phyloP scores from a whole-genome alignment of 306 rosid genomes.

The Lagenaria siceraria region DNA sequence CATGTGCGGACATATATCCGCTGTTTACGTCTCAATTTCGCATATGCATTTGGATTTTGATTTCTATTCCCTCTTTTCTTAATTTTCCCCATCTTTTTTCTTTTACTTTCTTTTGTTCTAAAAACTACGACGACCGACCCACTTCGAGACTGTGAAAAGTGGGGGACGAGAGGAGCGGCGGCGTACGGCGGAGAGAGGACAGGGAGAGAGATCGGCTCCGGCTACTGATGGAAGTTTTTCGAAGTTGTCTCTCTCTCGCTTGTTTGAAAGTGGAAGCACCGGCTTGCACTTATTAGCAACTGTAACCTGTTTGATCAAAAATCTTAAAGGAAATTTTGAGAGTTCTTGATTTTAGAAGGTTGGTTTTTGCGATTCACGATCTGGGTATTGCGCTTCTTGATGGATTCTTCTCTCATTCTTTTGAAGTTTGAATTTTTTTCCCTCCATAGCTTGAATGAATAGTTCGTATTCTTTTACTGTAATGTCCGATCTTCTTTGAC shows the following conservation, averaged over 20 bases:
- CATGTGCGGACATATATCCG: conserved; percentile 33
- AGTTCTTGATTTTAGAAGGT: conserved; percentile 1
- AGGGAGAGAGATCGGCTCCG: conserved; percentile 16
- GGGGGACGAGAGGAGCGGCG: background rate
- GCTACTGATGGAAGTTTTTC: conserved; percentile 17
- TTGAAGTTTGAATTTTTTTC: background rate
- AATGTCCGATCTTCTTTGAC: background rate
- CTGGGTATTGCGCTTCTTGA: conserved; percentile 18
- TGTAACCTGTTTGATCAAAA: conserved; percentile 11
- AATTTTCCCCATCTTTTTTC: background rate
- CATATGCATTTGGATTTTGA: conserved; percentile 1
- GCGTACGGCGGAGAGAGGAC: conserved; percentile 2
- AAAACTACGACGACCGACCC: background rate
- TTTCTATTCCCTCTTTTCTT: background rate
- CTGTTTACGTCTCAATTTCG: conserved; percentile 21
- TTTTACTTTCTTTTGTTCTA: background rate
- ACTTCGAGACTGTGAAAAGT: background rate
- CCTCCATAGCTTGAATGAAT: background rate
- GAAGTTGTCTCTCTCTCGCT: conserved; percentile 19
- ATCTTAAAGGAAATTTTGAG: background rate
- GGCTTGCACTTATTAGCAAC: background rate
- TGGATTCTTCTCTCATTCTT: conserved; percentile 17
- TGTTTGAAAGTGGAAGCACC: conserved; percentile 3
- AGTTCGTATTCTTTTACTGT: no score
- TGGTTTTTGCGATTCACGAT: background rate